phyloP scores from a whole-genome alignment of 768 basidiomycete genomes.

The Tricholoma hemisulphureum region DNA sequence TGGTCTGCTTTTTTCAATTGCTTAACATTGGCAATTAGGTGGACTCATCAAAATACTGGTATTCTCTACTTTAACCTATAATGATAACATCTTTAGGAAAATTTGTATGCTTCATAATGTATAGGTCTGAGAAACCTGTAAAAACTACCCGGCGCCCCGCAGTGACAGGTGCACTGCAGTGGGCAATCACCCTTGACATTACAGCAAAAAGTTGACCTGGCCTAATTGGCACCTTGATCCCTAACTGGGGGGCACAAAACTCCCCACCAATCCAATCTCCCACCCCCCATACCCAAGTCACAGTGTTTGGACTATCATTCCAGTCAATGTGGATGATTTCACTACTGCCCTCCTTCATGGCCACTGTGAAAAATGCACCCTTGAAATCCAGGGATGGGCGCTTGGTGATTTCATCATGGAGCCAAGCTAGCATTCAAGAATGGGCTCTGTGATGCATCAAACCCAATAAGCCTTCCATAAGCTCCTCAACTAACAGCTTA shows the following conservation, averaged over 20 bases:
- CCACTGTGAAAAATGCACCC: conserved; percentile 22
- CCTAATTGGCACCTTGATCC: conserved; percentile 16
- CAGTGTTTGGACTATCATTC: conserved; percentile 16
- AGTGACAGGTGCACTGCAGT: conserved; percentile 15
- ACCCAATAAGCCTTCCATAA: no score
- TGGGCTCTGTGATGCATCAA: no score
- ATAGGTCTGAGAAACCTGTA: conserved; percentile 1
- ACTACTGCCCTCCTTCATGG: conserved; percentile 27
- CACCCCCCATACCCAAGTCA: conserved; percentile 19
- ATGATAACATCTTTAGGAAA: background rate
- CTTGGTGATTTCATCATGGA: no score
- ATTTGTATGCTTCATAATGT: background rate
- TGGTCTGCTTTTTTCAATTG: conserved; percentile 6
- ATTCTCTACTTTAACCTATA: no score
- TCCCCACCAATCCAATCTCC: conserved; percentile 22
- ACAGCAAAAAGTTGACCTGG: conserved; percentile 21
- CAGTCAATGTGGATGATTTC: conserved; percentile 24
- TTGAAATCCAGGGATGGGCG: conserved; percentile 17
- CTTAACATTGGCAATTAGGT: conserved; percentile 43
- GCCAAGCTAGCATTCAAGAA: no score
- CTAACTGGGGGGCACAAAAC: conserved; percentile 22
- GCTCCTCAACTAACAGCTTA: no score
- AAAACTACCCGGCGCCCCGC: conserved; percentile 7
- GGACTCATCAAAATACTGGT: no score
- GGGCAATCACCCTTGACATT: conserved; percentile 14